Base-by-base conservation (phyloP, 176 grass and related monocot genomes). In the Triticum dicoccoides region DNA sequence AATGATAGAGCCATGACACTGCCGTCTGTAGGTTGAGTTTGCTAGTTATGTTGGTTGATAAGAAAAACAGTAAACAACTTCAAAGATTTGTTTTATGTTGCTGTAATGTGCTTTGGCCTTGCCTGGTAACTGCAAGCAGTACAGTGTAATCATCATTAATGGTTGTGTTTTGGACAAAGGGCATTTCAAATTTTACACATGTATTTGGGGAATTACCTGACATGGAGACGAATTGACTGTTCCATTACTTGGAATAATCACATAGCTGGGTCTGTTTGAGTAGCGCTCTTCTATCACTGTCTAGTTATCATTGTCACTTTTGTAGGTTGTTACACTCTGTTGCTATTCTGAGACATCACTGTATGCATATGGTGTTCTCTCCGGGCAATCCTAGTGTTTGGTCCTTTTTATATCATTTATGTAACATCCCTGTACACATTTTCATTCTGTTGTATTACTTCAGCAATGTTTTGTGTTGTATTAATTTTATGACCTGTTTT, bases 401-500 rank as follows among this genome's bases (percentile, higher is more conserved):
- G 9, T 42, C 18, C 13, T 44, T 23, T 23, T n/a, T 75, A 11
- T 45, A 76, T n/a, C 0, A 64, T 23, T n/a, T 75, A 37, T 84
- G 21, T 52, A 68, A n/a, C 32, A 25, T 37, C 9, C 12, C 42
- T 29, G 23, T 30, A 63, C 24, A 23, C 51, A 64, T 23, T 29
- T 52, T 23, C 37, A 18, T 73, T 83, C 0, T 54, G 17, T 9
- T 80, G 32, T 79, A 64, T 82, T 69, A 41, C 17, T 75, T 32
- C 21, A 71, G n/a, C 65, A 44, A 10, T 12, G 72, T n/a, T 83
- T 1, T 81, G 2, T 80, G 41, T 80, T 80, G 12, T 88, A 76
- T 71, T 81, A 77, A 76, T 87, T 68, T 10, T 64, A 35, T 42
- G 38, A 25, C 38, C 15, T 86, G 65, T 63, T 83, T 86, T 75